phyloP scores from a whole-genome alignment of 2,329 filamentous ascomycete genomes.

The Monilinia polystroma region DNA sequence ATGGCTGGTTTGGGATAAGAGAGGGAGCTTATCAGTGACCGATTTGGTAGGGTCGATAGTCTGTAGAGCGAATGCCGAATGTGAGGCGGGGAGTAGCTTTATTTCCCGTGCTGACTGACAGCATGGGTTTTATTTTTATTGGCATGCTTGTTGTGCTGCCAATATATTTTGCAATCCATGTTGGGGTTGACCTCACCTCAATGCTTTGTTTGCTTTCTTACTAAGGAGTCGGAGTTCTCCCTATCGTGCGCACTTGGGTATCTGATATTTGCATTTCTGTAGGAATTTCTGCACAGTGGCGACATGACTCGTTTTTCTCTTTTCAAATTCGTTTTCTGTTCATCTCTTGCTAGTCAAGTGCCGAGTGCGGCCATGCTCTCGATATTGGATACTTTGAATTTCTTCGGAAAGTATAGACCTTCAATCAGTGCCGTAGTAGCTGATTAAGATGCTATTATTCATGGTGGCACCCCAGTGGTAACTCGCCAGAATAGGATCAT shows the following conservation, averaged over 20 bases:
- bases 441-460: background rate
- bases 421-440: background rate
- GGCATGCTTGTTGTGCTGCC: background rate
- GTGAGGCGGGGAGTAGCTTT: background rate
- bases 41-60: background rate
- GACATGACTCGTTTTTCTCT: too few species aligned
- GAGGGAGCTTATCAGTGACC: too few species aligned
- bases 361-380: background rate
- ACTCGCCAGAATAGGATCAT: background rate
- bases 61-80: background rate
- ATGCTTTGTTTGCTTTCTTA: background rate
- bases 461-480: background rate
- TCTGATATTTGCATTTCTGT: background rate
- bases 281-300: background rate
- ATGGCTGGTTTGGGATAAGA: background rate
- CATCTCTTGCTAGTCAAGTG: too few species aligned
- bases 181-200: background rate
- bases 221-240: background rate
- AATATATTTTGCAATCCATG: background rate
- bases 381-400: too few species aligned
- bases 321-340: background rate
- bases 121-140: background rate
- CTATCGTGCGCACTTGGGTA: background rate
- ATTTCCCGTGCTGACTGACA: conserved; percentile 7
- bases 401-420: background rate